These are phyloP conservation scores for Kernera saxatilis DNA, from an alignment of 345 rosid genomes.

Conservation along the genomic window DNA sequence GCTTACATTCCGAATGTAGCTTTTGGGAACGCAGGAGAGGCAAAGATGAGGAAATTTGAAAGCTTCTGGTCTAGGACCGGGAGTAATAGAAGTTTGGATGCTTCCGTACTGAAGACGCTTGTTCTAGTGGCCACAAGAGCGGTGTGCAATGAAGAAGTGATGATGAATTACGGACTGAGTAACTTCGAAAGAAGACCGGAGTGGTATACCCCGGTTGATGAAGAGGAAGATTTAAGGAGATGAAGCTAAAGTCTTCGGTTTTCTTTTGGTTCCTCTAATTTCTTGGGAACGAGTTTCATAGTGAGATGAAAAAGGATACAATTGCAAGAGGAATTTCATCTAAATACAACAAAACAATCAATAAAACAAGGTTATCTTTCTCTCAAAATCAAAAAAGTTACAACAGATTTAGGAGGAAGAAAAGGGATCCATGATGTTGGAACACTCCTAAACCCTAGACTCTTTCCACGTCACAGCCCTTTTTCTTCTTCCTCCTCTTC, in stretches of 20 bases:
- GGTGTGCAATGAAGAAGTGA: conserved; percentile 64
- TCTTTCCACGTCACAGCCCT: conserved; percentile 7
- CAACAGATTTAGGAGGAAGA: conserved; percentile 25
- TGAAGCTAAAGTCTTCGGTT: conserved; percentile 41
- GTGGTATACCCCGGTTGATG: conserved; percentile 75
- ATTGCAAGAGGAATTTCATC: conserved; percentile 4
- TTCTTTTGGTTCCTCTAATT: not conserved
- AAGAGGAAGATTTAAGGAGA: conserved; percentile 73
- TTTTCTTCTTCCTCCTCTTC: conserved; percentile 11
- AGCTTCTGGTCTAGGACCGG: conserved; percentile 64
- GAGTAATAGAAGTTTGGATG: conserved; percentile 23
- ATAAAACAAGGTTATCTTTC: conserved; percentile 6
- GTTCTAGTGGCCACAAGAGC: conserved; percentile 77
- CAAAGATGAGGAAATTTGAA: conserved; percentile 57
- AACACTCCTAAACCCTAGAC: conserved; percentile 28
- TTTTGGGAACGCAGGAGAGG: conserved; percentile 50
- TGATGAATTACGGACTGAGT: conserved; percentile 72
- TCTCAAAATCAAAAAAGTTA: conserved; percentile 32
- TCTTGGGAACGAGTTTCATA: not conserved
- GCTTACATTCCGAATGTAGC: conserved; percentile 65
- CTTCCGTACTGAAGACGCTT: conserved; percentile 52
- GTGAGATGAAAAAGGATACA: not conserved
- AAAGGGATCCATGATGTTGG: conserved; percentile 1
- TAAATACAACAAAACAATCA: conserved; percentile 22
- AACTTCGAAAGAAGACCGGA: conserved; percentile 51